Base-by-base conservation (phyloP, 495 filamentous ascomycete species). In the Aspergillus sclerotiicarbonarius region DNA sequence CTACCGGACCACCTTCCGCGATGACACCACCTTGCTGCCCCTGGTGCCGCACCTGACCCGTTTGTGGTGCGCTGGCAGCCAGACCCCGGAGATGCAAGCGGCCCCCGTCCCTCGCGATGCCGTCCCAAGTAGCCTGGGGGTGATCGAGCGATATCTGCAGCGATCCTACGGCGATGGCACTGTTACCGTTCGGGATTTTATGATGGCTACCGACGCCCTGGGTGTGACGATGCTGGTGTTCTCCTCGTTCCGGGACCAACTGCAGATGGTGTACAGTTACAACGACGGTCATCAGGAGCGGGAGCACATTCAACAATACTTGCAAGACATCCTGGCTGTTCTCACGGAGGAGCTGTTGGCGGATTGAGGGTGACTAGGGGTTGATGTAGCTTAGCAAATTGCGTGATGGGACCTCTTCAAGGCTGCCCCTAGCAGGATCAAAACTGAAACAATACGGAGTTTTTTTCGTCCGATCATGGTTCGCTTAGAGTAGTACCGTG, bases 111-210 rank as follows among this genome's bases (percentile, higher is more conserved):
- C 56, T 1, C 43, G 18, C 1, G 56, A 53, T n/a, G 37, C 37
- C 4, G 4, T 53, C 1, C 39, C 47, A 13, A 58, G 55, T 21
- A 58, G 55, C 44, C 18, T 58, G 21, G 55, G 55, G 5, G 37
- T 58, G 12, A 33, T 51, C 25, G 47, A 51, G 33, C n/a, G 35
- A 5, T 39, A 58, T 45, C 33, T 58, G 5, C 47, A 51, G 47
- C 47, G 20, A 10, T 5, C n/a, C 10, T 58, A 58, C 51, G 55
- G 32, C 4, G 2, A n/a, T 6, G 29, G 7, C 33, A 9, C 12
- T 46, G n/a, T 58, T 32, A 46, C 7, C 4, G 55, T 57, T 4
- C 15, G 30, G 32, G 47, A 57, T 15, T 51, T 57, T 10, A 45
- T 13, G n/a, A 2, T 57, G 4, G 55, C 46, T 15, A 6, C 25